phyloP scores from a whole-genome alignment of 2,329 filamentous ascomycete species.

The Penicillium fuscoglaucum region DNA sequence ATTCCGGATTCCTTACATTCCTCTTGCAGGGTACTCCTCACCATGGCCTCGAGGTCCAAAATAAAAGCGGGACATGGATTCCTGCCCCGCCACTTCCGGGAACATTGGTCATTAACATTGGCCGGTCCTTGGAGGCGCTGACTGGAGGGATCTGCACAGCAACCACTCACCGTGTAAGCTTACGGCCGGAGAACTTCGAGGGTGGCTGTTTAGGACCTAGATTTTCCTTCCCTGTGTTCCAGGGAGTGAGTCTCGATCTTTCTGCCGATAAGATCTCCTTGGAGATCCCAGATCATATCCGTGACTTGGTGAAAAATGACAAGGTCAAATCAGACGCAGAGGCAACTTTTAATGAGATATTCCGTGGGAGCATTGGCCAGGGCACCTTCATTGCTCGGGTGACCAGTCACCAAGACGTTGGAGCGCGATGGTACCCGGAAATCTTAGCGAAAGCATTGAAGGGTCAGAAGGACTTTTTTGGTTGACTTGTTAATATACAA shows the following conservation, averaged over 20 bases:
- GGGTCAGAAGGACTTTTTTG: constrained; percentile 25
- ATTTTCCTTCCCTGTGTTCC: constrained; percentile 40
- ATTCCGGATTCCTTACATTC: constrained; percentile 53
- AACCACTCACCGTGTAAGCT: constrained; percentile 39
- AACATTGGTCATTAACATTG: constrained; percentile 53
- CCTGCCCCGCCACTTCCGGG: constrained; percentile 46
- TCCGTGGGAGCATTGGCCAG: constrained; percentile 33
- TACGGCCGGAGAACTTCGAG: constrained; percentile 32
- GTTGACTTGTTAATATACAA: neutral
- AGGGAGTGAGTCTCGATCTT: constrained; percentile 38
- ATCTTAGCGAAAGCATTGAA: constrained; percentile 33
- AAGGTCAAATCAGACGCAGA: constrained; percentile 40
- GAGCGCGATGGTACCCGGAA: constrained; percentile 39
- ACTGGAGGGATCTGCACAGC: constrained; percentile 39
- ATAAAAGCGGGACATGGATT: constrained; percentile 50
- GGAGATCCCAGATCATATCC: constrained; percentile 33
- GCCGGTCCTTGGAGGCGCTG: constrained; percentile 39
- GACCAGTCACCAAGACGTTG: constrained; percentile 42
- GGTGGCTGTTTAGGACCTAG: constrained; percentile 34
- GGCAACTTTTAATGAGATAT: constrained; percentile 38
- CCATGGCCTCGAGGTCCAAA: constrained; percentile 52
- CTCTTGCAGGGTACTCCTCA: constrained; percentile 47
- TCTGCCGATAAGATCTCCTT: constrained; percentile 32
- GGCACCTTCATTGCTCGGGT: constrained; percentile 39
- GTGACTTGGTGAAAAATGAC: constrained; percentile 17